Evolutionary conservation across 495 filamentous ascomycete species (phyloP).

Genomic region (Cairneyella variabilis): DNA sequence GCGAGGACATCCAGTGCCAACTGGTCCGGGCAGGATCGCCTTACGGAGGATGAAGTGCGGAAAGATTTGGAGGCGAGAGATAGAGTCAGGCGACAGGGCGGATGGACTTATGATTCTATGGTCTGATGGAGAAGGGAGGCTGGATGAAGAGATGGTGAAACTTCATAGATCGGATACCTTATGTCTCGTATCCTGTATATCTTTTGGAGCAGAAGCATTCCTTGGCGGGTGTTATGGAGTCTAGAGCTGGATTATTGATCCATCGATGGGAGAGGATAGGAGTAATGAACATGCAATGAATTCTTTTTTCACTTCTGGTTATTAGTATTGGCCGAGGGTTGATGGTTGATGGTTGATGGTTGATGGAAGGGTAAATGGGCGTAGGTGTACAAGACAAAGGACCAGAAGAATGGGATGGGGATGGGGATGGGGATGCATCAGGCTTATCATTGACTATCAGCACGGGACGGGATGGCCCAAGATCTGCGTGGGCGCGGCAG

Average conservation of each 20-base stretch:
- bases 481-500: too few relatives aligned
- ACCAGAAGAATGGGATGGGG: too few relatives aligned
- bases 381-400: too few relatives aligned
- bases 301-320: too few relatives aligned
- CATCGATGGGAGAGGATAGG: background rate
- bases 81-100: conserved; percentile 75
- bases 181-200: background rate
- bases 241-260: background rate
- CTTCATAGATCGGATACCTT: background rate
- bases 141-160: background rate
- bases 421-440: too few relatives aligned
- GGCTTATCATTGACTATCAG: too few relatives aligned
- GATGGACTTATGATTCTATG: conserved; percentile 65
- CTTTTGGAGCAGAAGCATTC: background rate
- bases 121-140: conserved; percentile 10
- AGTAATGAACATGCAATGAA: background rate
- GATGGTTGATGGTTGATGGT: too few relatives aligned
- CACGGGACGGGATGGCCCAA: too few relatives aligned
- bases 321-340: too few relatives aligned
- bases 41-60: conserved; percentile 85
- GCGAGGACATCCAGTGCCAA: conserved; percentile 88
- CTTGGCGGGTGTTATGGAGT: background rate
- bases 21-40: conserved; percentile 79
- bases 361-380: too few relatives aligned
- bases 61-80: conserved; percentile 78